phyloP scores from a whole-genome alignment of 768 basidiomycete species.

The Lyophyllum shimeji region DNA sequence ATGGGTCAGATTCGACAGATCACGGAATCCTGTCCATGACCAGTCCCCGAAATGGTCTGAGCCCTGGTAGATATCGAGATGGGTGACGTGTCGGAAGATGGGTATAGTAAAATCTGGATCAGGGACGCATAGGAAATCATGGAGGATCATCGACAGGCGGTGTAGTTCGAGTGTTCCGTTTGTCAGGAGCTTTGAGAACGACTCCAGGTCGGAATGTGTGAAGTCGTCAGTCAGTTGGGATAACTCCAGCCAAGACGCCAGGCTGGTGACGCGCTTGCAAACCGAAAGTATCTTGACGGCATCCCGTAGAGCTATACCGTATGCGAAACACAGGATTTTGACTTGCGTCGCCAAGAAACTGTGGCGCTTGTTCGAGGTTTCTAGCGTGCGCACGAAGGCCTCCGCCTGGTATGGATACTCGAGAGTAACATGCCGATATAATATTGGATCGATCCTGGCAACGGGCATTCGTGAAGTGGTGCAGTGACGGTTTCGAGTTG shows the following conservation, averaged over 20 bases:
- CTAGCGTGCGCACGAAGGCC: slow-evolving; percentile 13
- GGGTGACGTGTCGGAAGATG: slow-evolving; percentile 9
- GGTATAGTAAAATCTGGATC: slow-evolving; percentile 15
- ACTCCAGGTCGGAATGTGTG: slow-evolving; percentile 1
- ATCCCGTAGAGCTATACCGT: slow-evolving; percentile 12
- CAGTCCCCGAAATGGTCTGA: slow-evolving; percentile 12
- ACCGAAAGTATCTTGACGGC: slow-evolving; percentile 8
- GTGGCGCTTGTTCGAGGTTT: slow-evolving; percentile 7
- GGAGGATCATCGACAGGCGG: slow-evolving; percentile 11
- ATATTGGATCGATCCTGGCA: slow-evolving; percentile 16
- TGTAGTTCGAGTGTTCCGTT: slow-evolving; percentile 4
- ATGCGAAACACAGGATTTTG: slow-evolving; percentile 12
- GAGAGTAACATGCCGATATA: slow-evolving; percentile 14
- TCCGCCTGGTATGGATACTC: slow-evolving; percentile 11
- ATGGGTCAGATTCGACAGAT: slow-evolving; percentile 6
- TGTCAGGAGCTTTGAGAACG: slow-evolving; percentile 9
- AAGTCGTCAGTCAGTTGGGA: background rate
- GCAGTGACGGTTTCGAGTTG: background rate
- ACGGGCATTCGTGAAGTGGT: background rate
- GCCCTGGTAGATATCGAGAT: slow-evolving; percentile 15
- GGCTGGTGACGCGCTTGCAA: slow-evolving; percentile 11
- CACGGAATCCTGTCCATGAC: slow-evolving; percentile 13
- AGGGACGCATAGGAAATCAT: slow-evolving; percentile 8
- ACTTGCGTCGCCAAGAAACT: slow-evolving; percentile 14
- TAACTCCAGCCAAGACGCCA: slow-evolving; percentile 15